Conservation (phyloP, 2,329 filamentous ascomycete genomes). For the Pseudogymnoascus sp. region DNA sequence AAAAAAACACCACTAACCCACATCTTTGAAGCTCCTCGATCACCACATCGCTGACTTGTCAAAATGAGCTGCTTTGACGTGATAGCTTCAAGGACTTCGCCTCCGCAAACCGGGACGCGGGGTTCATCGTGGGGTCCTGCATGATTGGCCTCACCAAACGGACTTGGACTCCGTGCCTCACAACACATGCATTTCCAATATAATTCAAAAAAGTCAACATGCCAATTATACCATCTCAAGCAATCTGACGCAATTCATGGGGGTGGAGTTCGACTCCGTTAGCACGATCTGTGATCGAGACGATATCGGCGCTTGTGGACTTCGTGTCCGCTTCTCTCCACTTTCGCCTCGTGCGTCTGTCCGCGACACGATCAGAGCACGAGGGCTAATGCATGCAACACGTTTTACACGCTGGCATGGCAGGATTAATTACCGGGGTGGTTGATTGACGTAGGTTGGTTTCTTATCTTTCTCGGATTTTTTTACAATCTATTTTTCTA, state of each 20-base stretch:
- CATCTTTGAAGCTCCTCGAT: not conserved
- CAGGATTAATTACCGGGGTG: not conserved
- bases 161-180: constrained; percentile 1
- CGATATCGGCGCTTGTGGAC: constrained; percentile 5
- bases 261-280: constrained; percentile 1
- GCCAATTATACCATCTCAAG: not conserved
- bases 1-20: not conserved
- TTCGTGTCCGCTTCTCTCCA: not conserved
- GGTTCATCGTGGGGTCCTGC: not conserved
- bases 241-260: not conserved
- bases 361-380: not conserved
- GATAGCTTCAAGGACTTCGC: not conserved
- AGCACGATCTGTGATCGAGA: not conserved
- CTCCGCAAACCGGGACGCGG: not conserved
- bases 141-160: not conserved
- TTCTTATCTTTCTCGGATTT: not conserved
- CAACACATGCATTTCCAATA: not conserved
- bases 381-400: constrained; percentile 3
- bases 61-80: constrained; percentile 7
- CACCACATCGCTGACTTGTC: not conserved
- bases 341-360: not conserved
- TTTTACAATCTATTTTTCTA: not conserved
- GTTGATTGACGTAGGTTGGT: not conserved
- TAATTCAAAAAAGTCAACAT: not conserved
- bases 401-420: not conserved